Percentiles rank a stretch among this genome's conserved stretches.
Evolutionary conservation across 2,329 filamentous ascomycete species (phyloP).

Genomic region (Myriosclerotinia curreyana): DNA sequence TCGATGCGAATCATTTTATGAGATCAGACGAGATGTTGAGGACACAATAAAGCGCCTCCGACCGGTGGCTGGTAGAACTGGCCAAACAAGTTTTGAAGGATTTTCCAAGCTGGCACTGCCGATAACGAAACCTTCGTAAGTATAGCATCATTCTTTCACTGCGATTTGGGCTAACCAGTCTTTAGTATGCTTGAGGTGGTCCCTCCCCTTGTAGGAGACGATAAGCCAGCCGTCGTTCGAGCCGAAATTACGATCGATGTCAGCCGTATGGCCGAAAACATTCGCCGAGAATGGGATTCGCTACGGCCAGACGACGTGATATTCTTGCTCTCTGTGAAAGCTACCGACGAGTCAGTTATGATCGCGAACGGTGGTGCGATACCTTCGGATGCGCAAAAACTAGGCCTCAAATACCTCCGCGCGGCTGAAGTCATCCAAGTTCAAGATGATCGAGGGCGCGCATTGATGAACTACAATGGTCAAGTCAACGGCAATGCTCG

Average conservation of each 20-base stretch:
- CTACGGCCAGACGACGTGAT: conserved; percentile 84
- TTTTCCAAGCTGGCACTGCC: conserved; percentile 90
- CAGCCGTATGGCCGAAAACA: conserved; percentile 68
- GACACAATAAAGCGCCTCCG: conserved; percentile 74
- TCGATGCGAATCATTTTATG: conserved; percentile 87
- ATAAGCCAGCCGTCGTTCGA: conserved; percentile 77
- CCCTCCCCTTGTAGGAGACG: conserved; percentile 77
- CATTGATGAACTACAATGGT: conserved; percentile 60
- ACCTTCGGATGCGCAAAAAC: conserved; percentile 54
- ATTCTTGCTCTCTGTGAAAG: conserved; percentile 76
- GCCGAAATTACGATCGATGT: conserved; percentile 86
- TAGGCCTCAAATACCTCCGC: conserved; percentile 69
- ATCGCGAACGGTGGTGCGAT: conserved; percentile 53
- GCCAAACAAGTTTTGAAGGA: conserved; percentile 72
- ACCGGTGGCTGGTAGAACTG: conserved; percentile 61
- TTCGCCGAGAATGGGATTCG: conserved; percentile 86
- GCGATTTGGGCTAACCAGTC: conserved; percentile 25
- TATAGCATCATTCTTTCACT: background rate
- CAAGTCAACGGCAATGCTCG: conserved; percentile 62
- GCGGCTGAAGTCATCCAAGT: conserved; percentile 84
- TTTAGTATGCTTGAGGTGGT: conserved; percentile 73
- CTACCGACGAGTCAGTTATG: conserved; percentile 49
- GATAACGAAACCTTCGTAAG: conserved; percentile 70
- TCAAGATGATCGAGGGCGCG: conserved; percentile 77
- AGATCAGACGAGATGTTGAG: conserved; percentile 88